Evolutionary conservation across 164 flowering plant species (phyloP).

Genomic region (Annona cherimola): DNA sequence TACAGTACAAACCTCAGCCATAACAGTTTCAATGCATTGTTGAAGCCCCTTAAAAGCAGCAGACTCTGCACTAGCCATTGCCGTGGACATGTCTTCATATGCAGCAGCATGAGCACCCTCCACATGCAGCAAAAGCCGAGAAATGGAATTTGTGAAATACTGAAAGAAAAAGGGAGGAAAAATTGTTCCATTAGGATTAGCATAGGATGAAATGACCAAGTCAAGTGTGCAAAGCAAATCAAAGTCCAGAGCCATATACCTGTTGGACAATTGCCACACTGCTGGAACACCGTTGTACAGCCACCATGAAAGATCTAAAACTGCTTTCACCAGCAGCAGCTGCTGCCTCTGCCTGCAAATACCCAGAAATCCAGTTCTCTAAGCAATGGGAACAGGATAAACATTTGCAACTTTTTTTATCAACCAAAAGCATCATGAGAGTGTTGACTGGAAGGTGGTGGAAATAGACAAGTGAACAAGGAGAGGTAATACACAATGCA

Average conservation of each 20-base stretch:
- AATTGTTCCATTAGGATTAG: neutral
- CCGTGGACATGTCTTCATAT: conserved; percentile 93
- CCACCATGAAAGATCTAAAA: conserved; percentile 98
- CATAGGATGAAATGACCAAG: neutral
- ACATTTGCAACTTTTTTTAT: neutral
- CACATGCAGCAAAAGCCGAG: conserved; percentile 86
- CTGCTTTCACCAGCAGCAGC: conserved; percentile 99
- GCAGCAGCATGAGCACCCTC: conserved; percentile 99
- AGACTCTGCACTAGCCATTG: conserved; percentile 94
- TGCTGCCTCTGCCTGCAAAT: conserved; percentile 93
- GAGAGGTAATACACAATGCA: neutral
- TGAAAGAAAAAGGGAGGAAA: conserved; percentile 22
- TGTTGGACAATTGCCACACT: conserved; percentile 98
- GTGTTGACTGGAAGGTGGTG: neutral
- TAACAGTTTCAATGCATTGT: conserved; percentile 95
- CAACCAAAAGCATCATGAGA: neutral
- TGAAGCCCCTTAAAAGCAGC: conserved; percentile 98
- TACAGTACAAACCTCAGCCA: conserved; percentile 80
- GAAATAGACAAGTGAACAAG: neutral
- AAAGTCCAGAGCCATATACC: conserved; percentile 32
- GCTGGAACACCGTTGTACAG: conserved; percentile 93
- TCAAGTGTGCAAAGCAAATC: neutral
- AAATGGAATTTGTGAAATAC: conserved; percentile 90
- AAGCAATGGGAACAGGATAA: conserved; percentile 2
- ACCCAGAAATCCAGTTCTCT: conserved; percentile 11